These are phyloP conservation scores for Ziziphus jujuba DNA, from an alignment of 306 rosid species.

Conservation along the genomic window DNA sequence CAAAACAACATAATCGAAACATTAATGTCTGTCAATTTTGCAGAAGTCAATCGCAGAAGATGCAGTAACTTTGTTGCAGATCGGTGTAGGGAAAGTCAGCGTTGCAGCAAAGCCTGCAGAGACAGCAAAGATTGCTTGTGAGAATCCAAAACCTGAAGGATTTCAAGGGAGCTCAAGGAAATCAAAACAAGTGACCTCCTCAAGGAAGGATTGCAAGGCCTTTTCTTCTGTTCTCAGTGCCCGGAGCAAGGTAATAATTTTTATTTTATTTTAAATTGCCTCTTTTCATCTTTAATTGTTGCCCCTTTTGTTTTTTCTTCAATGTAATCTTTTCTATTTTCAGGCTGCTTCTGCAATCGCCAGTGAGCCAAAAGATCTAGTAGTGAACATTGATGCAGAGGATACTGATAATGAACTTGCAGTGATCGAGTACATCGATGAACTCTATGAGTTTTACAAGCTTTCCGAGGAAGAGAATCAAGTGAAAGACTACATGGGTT, in stretches of 20 bases:
- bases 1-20: not conserved
- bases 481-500: slow-evolving; percentile 58
- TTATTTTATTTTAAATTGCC: not conserved
- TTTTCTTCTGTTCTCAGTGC: slow-evolving; percentile 66
- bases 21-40: slow-evolving; percentile 2
- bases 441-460: slow-evolving; percentile 62
- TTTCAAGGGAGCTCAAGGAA: slow-evolving; percentile 49
- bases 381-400: slow-evolving; percentile 56
- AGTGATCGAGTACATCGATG: slow-evolving; percentile 77
- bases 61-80: slow-evolving; percentile 8
- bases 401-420: slow-evolving; percentile 72
- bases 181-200: slow-evolving; percentile 23
- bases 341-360: slow-evolving; percentile 70
- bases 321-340: not conserved
- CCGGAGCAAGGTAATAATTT: slow-evolving; percentile 68
- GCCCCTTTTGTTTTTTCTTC: not conserved
- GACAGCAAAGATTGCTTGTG: slow-evolving; percentile 4
- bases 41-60: slow-evolving; percentile 43
- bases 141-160: slow-evolving; percentile 39
- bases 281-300: slow-evolving; percentile 2
- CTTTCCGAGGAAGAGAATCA: slow-evolving; percentile 57
- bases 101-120: slow-evolving; percentile 32
- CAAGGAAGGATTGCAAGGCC: slow-evolving; percentile 48
- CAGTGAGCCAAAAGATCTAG: slow-evolving; percentile 39
- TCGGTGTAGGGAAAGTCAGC: slow-evolving; percentile 17